Percentiles rank a stretch among this genome's conserved stretches.
Conservation (phyloP, 192 early-diverging fungal genomes). For the Chytriomyces sp. region DNA sequence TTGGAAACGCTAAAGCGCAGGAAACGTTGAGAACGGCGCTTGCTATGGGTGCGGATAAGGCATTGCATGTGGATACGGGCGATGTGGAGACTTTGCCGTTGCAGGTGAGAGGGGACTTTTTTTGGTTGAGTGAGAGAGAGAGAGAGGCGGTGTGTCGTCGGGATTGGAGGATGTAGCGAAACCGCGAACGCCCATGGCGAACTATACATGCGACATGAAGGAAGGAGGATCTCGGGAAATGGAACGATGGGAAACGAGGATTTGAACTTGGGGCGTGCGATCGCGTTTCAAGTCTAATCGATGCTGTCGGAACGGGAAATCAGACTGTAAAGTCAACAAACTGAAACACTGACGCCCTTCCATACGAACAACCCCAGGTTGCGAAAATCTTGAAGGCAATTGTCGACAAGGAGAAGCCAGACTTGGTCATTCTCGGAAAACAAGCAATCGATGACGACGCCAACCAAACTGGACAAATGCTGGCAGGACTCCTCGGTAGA, state of each 20-base stretch:
- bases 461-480: slow-evolving; percentile 98
- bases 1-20: slow-evolving; percentile 86
- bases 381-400: slow-evolving; percentile 93
- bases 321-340: neutral
- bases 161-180: neutral
- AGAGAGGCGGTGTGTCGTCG: neutral
- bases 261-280: neutral
- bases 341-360: too few species aligned
- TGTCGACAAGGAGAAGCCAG: slow-evolving; percentile 87
- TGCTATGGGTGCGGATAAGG: slow-evolving; percentile 97
- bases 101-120: slow-evolving; percentile 79
- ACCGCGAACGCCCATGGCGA: neutral
- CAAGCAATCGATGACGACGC: slow-evolving; percentile 99
- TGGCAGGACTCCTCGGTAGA: slow-evolving; percentile 84
- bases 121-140: too few species aligned
- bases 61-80: slow-evolving; percentile 87
- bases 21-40: slow-evolving; percentile 95
- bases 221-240: neutral
- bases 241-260: neutral
- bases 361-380: slow-evolving; percentile 51
- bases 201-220: neutral
- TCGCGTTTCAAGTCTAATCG: neutral
- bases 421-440: slow-evolving; percentile 95
- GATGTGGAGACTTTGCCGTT: slow-evolving; percentile 68
- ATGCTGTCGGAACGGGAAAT: neutral